Conservation (phyloP, 2,329 filamentous ascomycete genomes). For the Xylaria sp. region DNA sequence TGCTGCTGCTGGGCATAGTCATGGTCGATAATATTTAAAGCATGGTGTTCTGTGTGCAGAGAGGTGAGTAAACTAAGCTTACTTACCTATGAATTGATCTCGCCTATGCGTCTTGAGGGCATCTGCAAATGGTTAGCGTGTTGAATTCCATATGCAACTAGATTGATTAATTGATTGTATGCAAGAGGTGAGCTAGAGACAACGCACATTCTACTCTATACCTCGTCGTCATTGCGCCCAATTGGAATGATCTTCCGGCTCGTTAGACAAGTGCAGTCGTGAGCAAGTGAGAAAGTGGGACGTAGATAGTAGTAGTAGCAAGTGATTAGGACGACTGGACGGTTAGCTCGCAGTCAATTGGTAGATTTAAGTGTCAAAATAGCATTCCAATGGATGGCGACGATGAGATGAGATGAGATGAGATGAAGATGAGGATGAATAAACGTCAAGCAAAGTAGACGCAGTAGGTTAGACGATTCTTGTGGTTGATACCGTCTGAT, state of each 20-base stretch:
- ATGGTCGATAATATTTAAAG: background rate
- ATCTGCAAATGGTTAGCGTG: constrained; percentile 55
- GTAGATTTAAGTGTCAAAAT: background rate
- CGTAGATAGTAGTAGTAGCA: too few relatives aligned
- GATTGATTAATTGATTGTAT: background rate
- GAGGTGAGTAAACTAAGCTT: constrained; percentile 38
- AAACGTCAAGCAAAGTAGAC: background rate
- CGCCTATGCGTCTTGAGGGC: constrained; percentile 84
- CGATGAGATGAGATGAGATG: background rate
- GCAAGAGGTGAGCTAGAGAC: constrained; percentile 20
- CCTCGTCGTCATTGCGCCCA: constrained; percentile 49
- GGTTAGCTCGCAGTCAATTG: background rate
- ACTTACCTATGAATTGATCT: constrained; percentile 89
- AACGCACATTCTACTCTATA: constrained; percentile 79
- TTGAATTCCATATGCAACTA: constrained; percentile 26
- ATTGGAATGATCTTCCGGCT: background rate
- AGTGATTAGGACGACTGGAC: background rate
- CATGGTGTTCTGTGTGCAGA: constrained; percentile 7
- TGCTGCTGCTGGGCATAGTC: constrained; percentile 10
- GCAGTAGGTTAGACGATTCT: constrained; percentile 3
- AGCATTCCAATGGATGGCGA: background rate
- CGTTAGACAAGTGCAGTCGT: background rate
- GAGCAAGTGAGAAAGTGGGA: background rate
- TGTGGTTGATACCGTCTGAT: constrained; percentile 2
- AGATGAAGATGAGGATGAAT: background rate